Percentiles rank a stretch among this genome's conserved stretches.
Evolutionary conservation across 495 filamentous ascomycete species (phyloP).

Genomic region (Podospora sp.): DNA sequence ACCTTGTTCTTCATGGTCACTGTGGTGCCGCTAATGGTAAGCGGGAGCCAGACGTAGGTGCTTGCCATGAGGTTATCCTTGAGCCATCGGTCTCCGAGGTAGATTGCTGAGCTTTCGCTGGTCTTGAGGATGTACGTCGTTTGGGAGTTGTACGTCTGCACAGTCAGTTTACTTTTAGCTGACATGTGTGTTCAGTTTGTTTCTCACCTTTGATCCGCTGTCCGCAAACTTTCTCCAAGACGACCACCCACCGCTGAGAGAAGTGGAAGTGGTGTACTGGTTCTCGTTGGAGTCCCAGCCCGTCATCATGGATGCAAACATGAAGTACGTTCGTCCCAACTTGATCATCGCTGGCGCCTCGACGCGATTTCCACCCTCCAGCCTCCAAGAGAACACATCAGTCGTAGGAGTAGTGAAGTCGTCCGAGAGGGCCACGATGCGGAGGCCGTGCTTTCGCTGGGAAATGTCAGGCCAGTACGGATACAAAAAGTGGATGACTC

Average conservation of each 20-base stretch:
- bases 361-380: constrained; percentile 36
- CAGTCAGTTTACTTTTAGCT: constrained; percentile 35
- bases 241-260: constrained; percentile 53
- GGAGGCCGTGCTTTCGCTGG: constrained; percentile 54
- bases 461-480: not conserved
- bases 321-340: constrained; percentile 41
- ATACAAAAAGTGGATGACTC: constrained; percentile 20
- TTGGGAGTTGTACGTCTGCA: constrained; percentile 55
- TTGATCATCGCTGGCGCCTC: constrained; percentile 50
- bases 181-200: not conserved
- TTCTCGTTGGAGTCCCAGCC: constrained; percentile 65
- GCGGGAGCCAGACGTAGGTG: constrained; percentile 69
- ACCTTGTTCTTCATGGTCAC: constrained; percentile 55
- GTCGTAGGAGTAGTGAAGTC: constrained; percentile 48
- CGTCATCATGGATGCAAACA: constrained; percentile 45
- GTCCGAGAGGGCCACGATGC: constrained; percentile 51
- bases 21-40: constrained; percentile 58
- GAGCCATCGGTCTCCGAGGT: constrained; percentile 70
- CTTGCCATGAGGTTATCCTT: constrained; percentile 58
- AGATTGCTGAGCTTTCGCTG: constrained; percentile 50
- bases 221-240: constrained; percentile 62
- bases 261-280: constrained; percentile 45
- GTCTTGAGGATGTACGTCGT: constrained; percentile 55
- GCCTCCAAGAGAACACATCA: constrained; percentile 27
- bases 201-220: constrained; percentile 42